Evolutionary conservation across 169 alveolate species (phyloP), one percentile per base, ranked within the genome.

Genomic region (Babesia bovis): DNA sequence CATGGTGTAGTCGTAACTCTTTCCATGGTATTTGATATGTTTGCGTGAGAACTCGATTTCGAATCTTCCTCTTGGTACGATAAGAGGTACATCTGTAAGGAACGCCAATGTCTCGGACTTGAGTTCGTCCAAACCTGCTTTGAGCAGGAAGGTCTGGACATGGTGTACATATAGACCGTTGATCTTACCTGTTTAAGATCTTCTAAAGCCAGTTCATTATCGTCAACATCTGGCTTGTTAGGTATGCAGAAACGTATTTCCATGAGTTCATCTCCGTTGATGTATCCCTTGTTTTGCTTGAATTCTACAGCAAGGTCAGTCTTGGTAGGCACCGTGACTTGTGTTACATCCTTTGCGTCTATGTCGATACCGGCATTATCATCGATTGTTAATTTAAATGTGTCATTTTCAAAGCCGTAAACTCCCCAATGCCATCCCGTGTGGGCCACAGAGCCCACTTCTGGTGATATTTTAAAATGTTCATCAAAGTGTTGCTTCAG

Each of bases 11-110:
- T 97, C 98, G 87, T 95, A 94, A 9, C 98, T 91, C 84, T 95
- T 95, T 5, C 99, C 99, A 79, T 95, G 98, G 21, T 96, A 90
- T 71, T 96, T 95, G 77, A 96, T 86, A 36, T 94, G 92, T 66
- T 87, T 84, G 21, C 92, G 75, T 52, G 94, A 93, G 82, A 97
- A 90, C 69, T 94, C 97, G 50, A 97, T 84, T 52, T 93, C 96
- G 75, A 93, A 95, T 69, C 98, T 94, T 13, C 99, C 99, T 71
- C 99, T 93, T 23, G 99, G 99, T 17, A 95, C 97, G 55, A 95
- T 58, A 69, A 96, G 86, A 21, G 96, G 98, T 42, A 96, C 90
- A 57, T 97, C 98, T 57, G 92, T 84, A 76, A 95, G 85, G 33
- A 93, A 87, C 17, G 97, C 97, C 23, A 97, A 91, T 61, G 91